These are phyloP conservation scores for Plasmodiophora brassicae DNA, from an alignment of 208 protist genomes.

Conservation along the genomic window DNA sequence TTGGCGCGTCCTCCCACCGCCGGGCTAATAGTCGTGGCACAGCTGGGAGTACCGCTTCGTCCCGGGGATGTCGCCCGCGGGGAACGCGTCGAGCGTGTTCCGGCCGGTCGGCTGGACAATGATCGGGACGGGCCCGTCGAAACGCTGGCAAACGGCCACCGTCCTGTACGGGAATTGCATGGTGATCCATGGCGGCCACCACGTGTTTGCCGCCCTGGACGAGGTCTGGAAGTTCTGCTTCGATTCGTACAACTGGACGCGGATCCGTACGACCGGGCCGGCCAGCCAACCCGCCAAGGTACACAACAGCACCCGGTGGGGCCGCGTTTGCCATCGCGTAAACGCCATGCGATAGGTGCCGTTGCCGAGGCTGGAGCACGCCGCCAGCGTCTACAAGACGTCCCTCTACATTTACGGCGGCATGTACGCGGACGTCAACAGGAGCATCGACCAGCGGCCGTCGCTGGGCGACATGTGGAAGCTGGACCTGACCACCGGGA, in stretches of 20 bases:
- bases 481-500: background rate
- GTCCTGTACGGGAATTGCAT: background rate
- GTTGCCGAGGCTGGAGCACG: background rate
- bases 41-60: background rate
- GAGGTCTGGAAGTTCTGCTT: conserved; percentile 12
- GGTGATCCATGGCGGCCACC: conserved; percentile 16
- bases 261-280: background rate
- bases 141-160: background rate
- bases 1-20: too few relatives aligned
- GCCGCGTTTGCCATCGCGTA: too few relatives aligned
- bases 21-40: background rate
- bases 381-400: background rate
- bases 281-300: too few relatives aligned
- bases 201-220: background rate
- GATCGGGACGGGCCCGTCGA: background rate
- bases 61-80: background rate
- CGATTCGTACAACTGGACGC: background rate
- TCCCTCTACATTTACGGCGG: conserved; percentile 13
- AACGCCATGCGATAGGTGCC: background rate
- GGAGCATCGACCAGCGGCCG: background rate
- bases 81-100: background rate
- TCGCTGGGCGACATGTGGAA: conserved; percentile 4
- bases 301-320: too few relatives aligned
- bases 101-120: background rate
- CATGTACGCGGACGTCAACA: background rate